phyloP scores from a whole-genome alignment of 2,329 filamentous ascomycete species.

The Xylariales sp. region DNA sequence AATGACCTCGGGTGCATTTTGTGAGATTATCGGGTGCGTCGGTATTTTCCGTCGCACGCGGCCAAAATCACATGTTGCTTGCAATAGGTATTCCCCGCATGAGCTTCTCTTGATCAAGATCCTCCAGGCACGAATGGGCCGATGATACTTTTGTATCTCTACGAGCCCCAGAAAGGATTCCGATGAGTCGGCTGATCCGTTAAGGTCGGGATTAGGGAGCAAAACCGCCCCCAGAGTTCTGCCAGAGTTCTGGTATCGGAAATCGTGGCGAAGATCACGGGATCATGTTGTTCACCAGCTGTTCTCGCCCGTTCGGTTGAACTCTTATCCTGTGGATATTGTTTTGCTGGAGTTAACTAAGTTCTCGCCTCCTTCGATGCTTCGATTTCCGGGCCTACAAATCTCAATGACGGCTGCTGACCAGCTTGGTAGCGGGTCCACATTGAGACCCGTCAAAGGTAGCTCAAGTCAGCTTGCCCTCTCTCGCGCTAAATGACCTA shows the following conservation, averaged over 20 bases:
- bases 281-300: neutral
- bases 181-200: too few relatives aligned
- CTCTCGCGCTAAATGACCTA: neutral
- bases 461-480: constrained; percentile 2
- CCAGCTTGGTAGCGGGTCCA: neutral
- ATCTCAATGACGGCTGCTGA: neutral
- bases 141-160: neutral
- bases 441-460: neutral
- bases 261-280: neutral
- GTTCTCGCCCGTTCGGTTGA: constrained; percentile 1
- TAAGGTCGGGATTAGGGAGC: neutral
- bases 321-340: constrained; percentile 3
- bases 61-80: neutral
- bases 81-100: neutral
- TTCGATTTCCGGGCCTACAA: neutral
- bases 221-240: neutral
- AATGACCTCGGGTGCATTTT: neutral
- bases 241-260: neutral
- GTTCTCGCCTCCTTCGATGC: neutral
- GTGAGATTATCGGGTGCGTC: neutral
- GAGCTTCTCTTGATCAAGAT: constrained; percentile 2
- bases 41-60: neutral
- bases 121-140: constrained; percentile 6
- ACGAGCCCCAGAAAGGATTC: too few relatives aligned
- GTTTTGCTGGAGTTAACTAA: neutral